Evolutionary conservation across 2,329 filamentous ascomycete genomes (phyloP).

Genomic region (Nothopassalora personata): DNA sequence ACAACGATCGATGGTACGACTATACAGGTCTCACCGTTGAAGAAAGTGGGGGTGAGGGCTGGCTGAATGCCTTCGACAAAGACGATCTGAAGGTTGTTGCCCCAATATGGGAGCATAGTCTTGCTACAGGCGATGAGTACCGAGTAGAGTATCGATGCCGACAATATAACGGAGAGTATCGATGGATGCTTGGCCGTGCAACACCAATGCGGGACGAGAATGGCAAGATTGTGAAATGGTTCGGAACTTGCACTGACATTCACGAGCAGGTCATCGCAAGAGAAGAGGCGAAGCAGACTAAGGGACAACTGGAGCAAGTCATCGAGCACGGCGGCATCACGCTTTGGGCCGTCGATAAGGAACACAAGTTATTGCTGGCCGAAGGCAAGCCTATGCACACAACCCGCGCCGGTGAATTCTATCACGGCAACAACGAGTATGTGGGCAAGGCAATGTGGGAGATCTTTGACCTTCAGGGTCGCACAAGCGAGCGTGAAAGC

Average conservation of each 20-base stretch:
- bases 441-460: slow-evolving; percentile 61
- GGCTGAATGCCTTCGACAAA: slow-evolving; percentile 61
- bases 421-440: slow-evolving; percentile 23
- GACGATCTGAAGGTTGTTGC: slow-evolving; percentile 59
- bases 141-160: slow-evolving; percentile 65
- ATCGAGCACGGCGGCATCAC: slow-evolving; percentile 71
- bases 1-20: slow-evolving; percentile 65
- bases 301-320: slow-evolving; percentile 67
- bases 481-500: slow-evolving; percentile 29
- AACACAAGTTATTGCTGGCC: slow-evolving; percentile 60
- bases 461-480: slow-evolving; percentile 46
- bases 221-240: slow-evolving; percentile 71
- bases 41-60: slow-evolving; percentile 57
- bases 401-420: not conserved
- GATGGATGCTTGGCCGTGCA: slow-evolving; percentile 73
- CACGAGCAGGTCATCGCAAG: slow-evolving; percentile 68
- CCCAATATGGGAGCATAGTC: slow-evolving; percentile 56
- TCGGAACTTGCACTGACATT: slow-evolving; percentile 71
- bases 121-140: slow-evolving; percentile 64
- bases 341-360: slow-evolving; percentile 64
- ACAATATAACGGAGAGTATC: slow-evolving; percentile 62
- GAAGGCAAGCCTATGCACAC: slow-evolving; percentile 54
- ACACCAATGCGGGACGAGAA: slow-evolving; percentile 60
- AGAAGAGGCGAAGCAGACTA: slow-evolving; percentile 58
- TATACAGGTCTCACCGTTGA: slow-evolving; percentile 65